Evolutionary conservation across 116 monocot species (phyloP).

Genomic region (Posidonia oceanica): DNA sequence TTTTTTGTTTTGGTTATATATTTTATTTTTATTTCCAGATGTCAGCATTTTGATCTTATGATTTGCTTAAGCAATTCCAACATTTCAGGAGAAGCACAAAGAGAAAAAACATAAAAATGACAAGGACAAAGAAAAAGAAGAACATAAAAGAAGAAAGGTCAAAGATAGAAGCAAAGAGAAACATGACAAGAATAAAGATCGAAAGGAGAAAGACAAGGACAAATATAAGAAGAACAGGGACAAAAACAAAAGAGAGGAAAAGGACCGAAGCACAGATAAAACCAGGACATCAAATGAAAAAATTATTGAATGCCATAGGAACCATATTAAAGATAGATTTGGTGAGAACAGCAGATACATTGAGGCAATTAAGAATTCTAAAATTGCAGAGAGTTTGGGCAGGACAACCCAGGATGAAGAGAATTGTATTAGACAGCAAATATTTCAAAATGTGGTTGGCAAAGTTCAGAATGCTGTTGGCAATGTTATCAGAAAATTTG

Average conservation of each 20-base stretch:
- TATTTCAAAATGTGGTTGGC: background rate
- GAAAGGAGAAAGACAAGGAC: too few relatives aligned
- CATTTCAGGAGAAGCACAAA: too few relatives aligned
- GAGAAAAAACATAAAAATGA: too few relatives aligned
- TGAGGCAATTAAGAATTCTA: background rate
- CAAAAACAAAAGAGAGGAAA: background rate
- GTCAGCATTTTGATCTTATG: too few relatives aligned
- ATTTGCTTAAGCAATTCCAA: too few relatives aligned
- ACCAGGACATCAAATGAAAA: background rate
- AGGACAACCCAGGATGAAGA: background rate
- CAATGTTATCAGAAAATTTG: constrained; percentile 9
- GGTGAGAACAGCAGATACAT: background rate
- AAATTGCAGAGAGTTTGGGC: background rate
- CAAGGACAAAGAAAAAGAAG: background rate
- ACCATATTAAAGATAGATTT: background rate
- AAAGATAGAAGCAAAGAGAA: too few relatives aligned
- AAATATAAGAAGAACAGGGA: background rate
- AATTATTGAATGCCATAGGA: background rate
- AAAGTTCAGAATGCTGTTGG: background rate
- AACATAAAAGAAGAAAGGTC: too few relatives aligned
- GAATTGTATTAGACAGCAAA: background rate
- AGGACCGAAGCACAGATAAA: background rate
- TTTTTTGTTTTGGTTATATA: too few relatives aligned
- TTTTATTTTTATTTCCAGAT: too few relatives aligned
- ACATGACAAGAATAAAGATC: too few relatives aligned